Conservation (phyloP, 2,329 filamentous ascomycete species). For the Colletotrichum sp. region DNA sequence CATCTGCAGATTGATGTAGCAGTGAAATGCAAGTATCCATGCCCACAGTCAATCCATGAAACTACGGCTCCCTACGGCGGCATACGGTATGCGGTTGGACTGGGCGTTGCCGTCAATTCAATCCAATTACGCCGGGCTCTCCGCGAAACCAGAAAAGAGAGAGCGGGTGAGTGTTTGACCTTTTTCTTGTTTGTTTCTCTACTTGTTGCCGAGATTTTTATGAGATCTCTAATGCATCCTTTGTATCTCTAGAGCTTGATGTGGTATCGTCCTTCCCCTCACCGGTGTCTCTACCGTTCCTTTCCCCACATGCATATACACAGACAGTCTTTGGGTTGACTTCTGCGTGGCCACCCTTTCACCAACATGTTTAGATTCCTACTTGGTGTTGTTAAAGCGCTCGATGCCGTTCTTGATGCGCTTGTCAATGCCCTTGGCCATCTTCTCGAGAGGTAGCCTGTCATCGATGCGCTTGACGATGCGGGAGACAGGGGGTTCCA, state of each 20-base stretch:
- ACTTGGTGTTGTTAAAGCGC: constrained; percentile 26
- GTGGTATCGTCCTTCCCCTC: background rate
- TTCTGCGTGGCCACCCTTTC: background rate
- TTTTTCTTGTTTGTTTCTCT: background rate
- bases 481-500: constrained; percentile 52
- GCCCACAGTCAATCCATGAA: background rate
- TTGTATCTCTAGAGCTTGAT: constrained; percentile 4
- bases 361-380: background rate
- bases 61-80: background rate
- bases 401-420: constrained; percentile 53
- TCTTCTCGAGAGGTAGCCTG: constrained; percentile 53
- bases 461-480: constrained; percentile 51
- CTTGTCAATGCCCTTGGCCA: constrained; percentile 53
- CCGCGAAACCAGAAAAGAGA: background rate
- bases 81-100: background rate
- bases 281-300: background rate
- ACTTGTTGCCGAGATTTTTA: background rate
- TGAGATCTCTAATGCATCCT: constrained; percentile 8
- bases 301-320: background rate
- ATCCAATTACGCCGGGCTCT: background rate
- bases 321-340: background rate
- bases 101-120: background rate
- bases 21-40: constrained; percentile 6
- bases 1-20: constrained; percentile 18
- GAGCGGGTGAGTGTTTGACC: background rate